Evolutionary conservation across 2,329 filamentous ascomycete species (phyloP).

Genomic region (Penicillium corylophilum): DNA sequence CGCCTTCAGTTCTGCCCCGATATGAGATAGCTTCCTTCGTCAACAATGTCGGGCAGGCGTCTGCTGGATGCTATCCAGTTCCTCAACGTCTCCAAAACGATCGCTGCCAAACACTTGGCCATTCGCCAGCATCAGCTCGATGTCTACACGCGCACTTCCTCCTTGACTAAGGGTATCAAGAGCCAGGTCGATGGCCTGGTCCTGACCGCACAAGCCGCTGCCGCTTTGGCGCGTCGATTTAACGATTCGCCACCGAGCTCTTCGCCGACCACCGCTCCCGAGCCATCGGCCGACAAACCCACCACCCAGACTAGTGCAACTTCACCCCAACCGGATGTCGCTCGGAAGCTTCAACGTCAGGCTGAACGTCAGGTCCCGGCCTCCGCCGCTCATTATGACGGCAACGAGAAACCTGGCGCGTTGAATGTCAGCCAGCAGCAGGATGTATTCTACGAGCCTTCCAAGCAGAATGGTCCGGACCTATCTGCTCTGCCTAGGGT

Average conservation of each 20-base stretch:
- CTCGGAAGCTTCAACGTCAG: slow-evolving; percentile 48
- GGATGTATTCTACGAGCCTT: slow-evolving; percentile 58
- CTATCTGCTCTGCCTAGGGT: slow-evolving; percentile 54
- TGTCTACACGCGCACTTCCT: slow-evolving; percentile 63
- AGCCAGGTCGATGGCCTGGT: slow-evolving; percentile 61
- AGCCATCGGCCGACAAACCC: slow-evolving; percentile 27
- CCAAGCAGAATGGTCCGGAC: slow-evolving; percentile 47
- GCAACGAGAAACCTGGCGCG: slow-evolving; percentile 25
- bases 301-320: slow-evolving; percentile 9
- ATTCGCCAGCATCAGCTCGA: slow-evolving; percentile 63
- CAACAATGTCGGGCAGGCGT: slow-evolving; percentile 58
- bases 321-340: slow-evolving; percentile 42
- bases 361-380: slow-evolving; percentile 55
- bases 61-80: slow-evolving; percentile 70
- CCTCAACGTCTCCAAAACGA: slow-evolving; percentile 65
- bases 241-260: slow-evolving; percentile 46
- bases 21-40: slow-evolving; percentile 19
- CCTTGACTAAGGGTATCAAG: slow-evolving; percentile 62
- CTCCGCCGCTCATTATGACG: slow-evolving; percentile 45
- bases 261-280: slow-evolving; percentile 26
- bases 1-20: slow-evolving; percentile 14
- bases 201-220: slow-evolving; percentile 60
- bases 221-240: slow-evolving; percentile 58
- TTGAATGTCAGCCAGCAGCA: slow-evolving; percentile 53
- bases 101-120: slow-evolving; percentile 63